phyloP scores from a whole-genome alignment of 1,284 basidiomycete genomes.

The Apiotrichum siamense region DNA sequence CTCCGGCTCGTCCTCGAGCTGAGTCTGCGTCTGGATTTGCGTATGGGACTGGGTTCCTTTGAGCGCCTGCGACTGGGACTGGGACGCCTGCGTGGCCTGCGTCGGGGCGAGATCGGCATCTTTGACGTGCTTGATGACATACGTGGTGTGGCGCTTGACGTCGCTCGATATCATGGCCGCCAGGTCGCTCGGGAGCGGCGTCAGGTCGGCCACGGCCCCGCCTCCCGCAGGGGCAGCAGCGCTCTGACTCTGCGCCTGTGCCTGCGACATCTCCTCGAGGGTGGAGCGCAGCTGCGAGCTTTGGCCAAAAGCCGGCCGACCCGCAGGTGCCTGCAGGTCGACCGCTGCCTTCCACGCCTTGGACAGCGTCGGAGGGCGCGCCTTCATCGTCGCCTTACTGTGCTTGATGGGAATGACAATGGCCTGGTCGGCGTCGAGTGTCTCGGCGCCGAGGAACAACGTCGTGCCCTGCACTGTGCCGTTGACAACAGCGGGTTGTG shows the following conservation, averaged over 20 bases:
- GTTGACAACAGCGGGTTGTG: slow-evolving; percentile 62
- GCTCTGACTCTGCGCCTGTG: slow-evolving; percentile 16
- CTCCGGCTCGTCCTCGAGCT: slow-evolving; percentile 25
- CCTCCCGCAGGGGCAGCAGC: slow-evolving; percentile 2
- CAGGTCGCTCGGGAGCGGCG: no score
- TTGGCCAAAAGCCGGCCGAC: not conserved
- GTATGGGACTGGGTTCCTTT: not conserved
- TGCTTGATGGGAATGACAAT: slow-evolving; percentile 69
- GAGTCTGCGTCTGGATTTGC: slow-evolving; percentile 9
- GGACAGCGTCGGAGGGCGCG: slow-evolving; percentile 71
- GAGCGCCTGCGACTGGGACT: not conserved
- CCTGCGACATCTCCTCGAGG: slow-evolving; percentile 15
- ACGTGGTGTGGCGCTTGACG: slow-evolving; percentile 39
- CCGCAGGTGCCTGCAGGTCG: slow-evolving; percentile 25
- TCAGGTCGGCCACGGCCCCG: no score
- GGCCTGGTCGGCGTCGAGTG: slow-evolving; percentile 60
- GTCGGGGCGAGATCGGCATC: not conserved
- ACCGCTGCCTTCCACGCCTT: slow-evolving; percentile 58
- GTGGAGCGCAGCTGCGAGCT: slow-evolving; percentile 4
- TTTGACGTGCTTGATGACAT: slow-evolving; percentile 28
- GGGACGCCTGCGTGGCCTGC: not conserved
- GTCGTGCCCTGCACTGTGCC: slow-evolving; percentile 60
- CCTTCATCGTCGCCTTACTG: slow-evolving; percentile 74
- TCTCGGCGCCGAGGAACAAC: slow-evolving; percentile 68
- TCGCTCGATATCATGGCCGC: slow-evolving; percentile 44